These are phyloP conservation scores for Ogataea paradorogensis DNA, from an alignment of 805 yeast species.

Conservation along the genomic window DNA sequence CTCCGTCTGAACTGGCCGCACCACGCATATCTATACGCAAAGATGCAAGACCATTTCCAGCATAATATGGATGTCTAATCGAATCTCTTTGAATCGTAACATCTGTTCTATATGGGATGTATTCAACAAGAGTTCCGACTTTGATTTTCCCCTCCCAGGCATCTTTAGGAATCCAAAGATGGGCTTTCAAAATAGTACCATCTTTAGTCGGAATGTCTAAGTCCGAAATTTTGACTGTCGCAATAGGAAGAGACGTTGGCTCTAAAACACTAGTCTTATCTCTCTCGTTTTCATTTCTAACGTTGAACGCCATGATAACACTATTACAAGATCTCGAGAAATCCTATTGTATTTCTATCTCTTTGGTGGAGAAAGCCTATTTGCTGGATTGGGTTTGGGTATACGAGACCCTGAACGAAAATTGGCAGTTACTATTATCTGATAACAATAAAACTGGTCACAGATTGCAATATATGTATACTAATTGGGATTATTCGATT, in stretches of 20 bases:
- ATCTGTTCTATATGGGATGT: constrained; percentile 46
- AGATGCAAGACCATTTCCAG: constrained; percentile 45
- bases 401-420: no score
- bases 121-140: constrained; percentile 41
- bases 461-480: no score
- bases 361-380: no score
- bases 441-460: no score
- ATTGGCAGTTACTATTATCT: no score
- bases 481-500: no score
- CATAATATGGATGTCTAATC: constrained; percentile 44
- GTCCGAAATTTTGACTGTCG: constrained; percentile 34
- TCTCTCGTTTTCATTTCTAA: constrained; percentile 32
- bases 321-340: neutral
- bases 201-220: constrained; percentile 39
- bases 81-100: constrained; percentile 44
- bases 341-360: neutral
- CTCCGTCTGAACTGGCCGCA: constrained; percentile 41
- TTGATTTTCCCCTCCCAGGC: constrained; percentile 29
- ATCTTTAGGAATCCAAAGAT: constrained; percentile 42
- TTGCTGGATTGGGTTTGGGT: no score
- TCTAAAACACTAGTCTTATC: constrained; percentile 19
- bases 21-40: constrained; percentile 49
- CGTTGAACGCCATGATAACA: constrained; percentile 40
- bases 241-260: constrained; percentile 29
- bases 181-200: constrained; percentile 39